phyloP scores from a whole-genome alignment of 140 eudicot genomes.

The Erigeron philadelphicus region DNA sequence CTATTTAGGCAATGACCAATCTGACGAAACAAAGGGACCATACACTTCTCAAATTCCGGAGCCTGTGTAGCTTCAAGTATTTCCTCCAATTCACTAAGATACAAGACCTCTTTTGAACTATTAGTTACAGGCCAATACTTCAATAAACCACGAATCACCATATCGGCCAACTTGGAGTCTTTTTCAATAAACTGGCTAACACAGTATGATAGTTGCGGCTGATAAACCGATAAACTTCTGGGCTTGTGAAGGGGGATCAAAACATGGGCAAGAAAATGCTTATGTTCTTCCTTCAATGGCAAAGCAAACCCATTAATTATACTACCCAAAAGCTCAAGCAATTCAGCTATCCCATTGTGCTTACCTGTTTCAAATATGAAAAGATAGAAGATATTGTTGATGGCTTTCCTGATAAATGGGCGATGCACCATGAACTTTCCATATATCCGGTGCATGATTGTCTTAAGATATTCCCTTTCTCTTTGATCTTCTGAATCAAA shows the following conservation, averaged over 20 bases:
- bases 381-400: conserved; percentile 58
- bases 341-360: conserved; percentile 66
- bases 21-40: conserved; percentile 61
- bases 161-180: conserved; percentile 59
- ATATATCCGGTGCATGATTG: conserved; percentile 58
- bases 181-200: conserved; percentile 72
- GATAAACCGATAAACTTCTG: conserved; percentile 47
- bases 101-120: conserved; percentile 75
- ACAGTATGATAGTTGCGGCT: conserved; percentile 67
- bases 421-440: conserved; percentile 78
- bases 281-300: conserved; percentile 80
- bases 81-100: conserved; percentile 72
- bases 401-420: conserved; percentile 67
- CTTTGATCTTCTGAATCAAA: conserved; percentile 71
- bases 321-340: conserved; percentile 81
- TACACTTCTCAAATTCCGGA: conserved; percentile 60
- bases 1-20: conserved; percentile 65
- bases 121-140: conserved; percentile 74
- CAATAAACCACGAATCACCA: conserved; percentile 52
- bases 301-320: conserved; percentile 76
- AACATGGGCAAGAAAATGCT: conserved; percentile 57
- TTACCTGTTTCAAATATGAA: conserved; percentile 58
- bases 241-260: conserved; percentile 78
- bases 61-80: conserved; percentile 64
- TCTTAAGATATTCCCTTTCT: conserved; percentile 70